Evolutionary conservation across 805 yeast genomes (phyloP), one percentile per base, ranked within the genome.

Genomic region (Kuraishia capsulata): DNA sequence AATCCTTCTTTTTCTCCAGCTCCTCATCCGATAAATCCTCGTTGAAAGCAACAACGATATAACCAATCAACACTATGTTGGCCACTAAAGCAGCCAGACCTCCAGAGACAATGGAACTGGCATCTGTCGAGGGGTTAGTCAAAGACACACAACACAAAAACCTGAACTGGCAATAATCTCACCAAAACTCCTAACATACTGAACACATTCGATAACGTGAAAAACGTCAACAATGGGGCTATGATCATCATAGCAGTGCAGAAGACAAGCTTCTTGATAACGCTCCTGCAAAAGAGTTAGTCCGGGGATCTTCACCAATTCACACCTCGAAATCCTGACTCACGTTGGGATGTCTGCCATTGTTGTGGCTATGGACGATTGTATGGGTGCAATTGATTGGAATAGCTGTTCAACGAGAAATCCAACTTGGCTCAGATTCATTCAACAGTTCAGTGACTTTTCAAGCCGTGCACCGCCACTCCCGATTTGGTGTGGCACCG

Each of bases 1-100:
- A 28, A 5, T 28, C 31, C 17, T 28, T 13, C 17, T 28, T 28
- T 17, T 28, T 28, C 17, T 28, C 14, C 6, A 28, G 17, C 17
- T 28, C 31, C 18, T 48, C 53, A 13, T 52, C 61, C 4, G 54
- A 47, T 32, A 56, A 49, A 3, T 80, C 81, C 53, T 84, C 94
- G 18, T 69, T 70, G 58, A 83, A 83, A 1, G 94, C 92, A 42
- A 73, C 82, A 14, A 80, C 65, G 25, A 84, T 76, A 51, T 81
- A 84, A 1, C 82, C 84, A 38, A 83, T 72, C 46, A 84, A 62
- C 17, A 84, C 92, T 5, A 78, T 59, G 51, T 84, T 84, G 20
- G 92, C 92, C 40, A 74, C 73, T 14, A 75, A 65, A 2, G 92
- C 92, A 28, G 89, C 86, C n/a, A 78, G 52, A 3, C 92, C 92